Evolutionary conservation across 192 early-diverging fungal genomes (phyloP).

Genomic region (Coemansia sp.): DNA sequence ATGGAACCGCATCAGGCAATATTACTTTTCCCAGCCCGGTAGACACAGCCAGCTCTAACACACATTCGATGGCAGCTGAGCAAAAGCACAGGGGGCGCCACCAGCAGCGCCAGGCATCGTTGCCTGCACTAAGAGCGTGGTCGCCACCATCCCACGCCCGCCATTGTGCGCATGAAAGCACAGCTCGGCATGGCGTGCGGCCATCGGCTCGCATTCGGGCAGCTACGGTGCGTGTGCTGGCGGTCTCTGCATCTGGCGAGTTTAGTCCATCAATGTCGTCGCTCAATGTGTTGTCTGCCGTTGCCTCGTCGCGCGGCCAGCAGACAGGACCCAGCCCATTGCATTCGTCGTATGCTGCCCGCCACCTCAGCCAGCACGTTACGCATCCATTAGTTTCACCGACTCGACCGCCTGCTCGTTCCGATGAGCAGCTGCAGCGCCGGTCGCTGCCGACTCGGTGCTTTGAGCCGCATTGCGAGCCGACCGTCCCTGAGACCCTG

Average conservation of each 20-base stretch:
- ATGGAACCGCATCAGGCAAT: slow-evolving; percentile 4
- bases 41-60: not conserved
- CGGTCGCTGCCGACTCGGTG: not conserved
- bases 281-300: not conserved
- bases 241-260: slow-evolving; percentile 9
- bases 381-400: not conserved
- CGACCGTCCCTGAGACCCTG: too few species aligned
- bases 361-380: not conserved
- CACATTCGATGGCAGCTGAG: not conserved
- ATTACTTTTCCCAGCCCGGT: slow-evolving; percentile 7
- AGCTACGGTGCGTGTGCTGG: not conserved
- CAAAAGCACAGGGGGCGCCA: slow-evolving; percentile 6
- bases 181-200: not conserved
- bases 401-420: not conserved
- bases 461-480: too few species aligned
- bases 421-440: not conserved
- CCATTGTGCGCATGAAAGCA: not conserved
- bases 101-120: not conserved
- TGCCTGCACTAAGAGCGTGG: not conserved
- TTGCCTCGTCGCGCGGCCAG: not conserved
- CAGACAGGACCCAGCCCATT: slow-evolving; percentile 9
- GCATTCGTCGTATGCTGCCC: slow-evolving; percentile 8
- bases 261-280: slow-evolving; percentile 11
- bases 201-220: not conserved
- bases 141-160: not conserved